Evolutionary conservation across 768 basidiomycete genomes (phyloP).

Genomic region (Boletus edulis): DNA sequence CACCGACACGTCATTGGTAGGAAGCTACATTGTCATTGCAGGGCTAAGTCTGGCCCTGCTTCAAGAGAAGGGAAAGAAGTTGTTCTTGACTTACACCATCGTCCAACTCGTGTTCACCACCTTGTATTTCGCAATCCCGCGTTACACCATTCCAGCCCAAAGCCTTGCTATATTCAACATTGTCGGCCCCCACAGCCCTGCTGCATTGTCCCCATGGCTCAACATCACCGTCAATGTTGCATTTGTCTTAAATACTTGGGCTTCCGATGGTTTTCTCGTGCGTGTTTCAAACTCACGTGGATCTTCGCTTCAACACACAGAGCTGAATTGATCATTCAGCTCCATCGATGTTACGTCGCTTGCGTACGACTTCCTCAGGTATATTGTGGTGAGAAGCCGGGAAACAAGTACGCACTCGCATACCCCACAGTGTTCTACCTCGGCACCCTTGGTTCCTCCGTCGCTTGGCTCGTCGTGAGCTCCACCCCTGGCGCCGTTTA

Average conservation of each 20-base stretch:
- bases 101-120: conserved; percentile 18
- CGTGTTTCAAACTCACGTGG: not conserved
- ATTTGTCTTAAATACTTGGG: conserved; percentile 21
- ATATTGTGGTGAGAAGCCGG: not conserved
- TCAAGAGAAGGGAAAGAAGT: conserved; percentile 11
- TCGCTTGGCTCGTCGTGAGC: conserved; percentile 17
- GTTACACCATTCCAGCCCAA: conserved; percentile 15
- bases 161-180: conserved; percentile 10
- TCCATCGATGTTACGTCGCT: conserved; percentile 24
- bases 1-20: not conserved
- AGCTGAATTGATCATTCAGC: conserved; percentile 2
- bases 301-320: too few species aligned
- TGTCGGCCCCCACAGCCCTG: not conserved
- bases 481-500: conserved; percentile 16
- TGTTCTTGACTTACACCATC: conserved; percentile 11
- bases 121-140: conserved; percentile 17
- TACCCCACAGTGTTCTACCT: conserved; percentile 14
- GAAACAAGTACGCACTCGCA: not conserved
- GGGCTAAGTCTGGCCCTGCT: conserved; percentile 16
- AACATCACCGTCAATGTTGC: conserved; percentile 2
- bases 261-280: conserved; percentile 24
- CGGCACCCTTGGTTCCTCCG: conserved; percentile 10
- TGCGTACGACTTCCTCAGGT: not conserved
- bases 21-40: conserved; percentile 15
- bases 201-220: conserved; percentile 18